Percentiles rank a stretch among this genome's conserved stretches.
Evolutionary conservation across 2,329 filamentous ascomycete genomes (phyloP).

Genomic region (Hawksworthiomyces lignivorus): DNA sequence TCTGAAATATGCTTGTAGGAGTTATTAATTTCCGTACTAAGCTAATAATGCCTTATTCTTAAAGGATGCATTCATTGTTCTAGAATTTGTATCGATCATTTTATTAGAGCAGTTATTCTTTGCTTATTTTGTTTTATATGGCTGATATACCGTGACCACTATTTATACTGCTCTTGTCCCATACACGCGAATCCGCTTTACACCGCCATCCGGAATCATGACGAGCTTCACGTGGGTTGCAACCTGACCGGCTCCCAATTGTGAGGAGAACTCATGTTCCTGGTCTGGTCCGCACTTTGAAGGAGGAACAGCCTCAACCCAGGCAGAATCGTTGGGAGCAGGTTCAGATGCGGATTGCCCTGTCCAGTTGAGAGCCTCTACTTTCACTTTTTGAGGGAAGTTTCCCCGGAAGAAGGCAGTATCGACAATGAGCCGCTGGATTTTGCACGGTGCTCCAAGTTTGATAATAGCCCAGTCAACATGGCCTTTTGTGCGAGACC

Average conservation of each 20-base stretch:
- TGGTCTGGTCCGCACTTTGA: constrained; percentile 65
- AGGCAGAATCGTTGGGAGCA: constrained; percentile 47
- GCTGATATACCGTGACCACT: too few relatives aligned
- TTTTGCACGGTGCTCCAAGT: constrained; percentile 57
- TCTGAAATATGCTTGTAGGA: too few relatives aligned
- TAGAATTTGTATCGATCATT: too few relatives aligned
- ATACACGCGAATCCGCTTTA: constrained; percentile 77
- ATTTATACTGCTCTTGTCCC: constrained; percentile 45
- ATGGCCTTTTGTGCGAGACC: constrained; percentile 63
- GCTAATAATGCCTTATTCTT: too few relatives aligned
- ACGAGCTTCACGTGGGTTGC: constrained; percentile 84
- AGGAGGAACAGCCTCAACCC: constrained; percentile 58
- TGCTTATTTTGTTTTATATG: too few relatives aligned
- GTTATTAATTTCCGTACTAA: too few relatives aligned
- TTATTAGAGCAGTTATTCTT: too few relatives aligned
- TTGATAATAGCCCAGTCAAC: constrained; percentile 75
- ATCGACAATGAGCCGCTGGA: constrained; percentile 64
- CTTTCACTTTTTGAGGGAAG: constrained; percentile 67
- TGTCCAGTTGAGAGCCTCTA: constrained; percentile 54
- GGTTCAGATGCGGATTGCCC: constrained; percentile 49
- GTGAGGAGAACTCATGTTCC: constrained; percentile 58
- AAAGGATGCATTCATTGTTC: too few relatives aligned
- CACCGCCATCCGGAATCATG: constrained; percentile 87
- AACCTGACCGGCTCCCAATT: constrained; percentile 43
- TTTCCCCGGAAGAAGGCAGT: constrained; percentile 81